phyloP scores from a whole-genome alignment of 768 basidiomycete species.

The Lanmaoa rubissima region DNA sequence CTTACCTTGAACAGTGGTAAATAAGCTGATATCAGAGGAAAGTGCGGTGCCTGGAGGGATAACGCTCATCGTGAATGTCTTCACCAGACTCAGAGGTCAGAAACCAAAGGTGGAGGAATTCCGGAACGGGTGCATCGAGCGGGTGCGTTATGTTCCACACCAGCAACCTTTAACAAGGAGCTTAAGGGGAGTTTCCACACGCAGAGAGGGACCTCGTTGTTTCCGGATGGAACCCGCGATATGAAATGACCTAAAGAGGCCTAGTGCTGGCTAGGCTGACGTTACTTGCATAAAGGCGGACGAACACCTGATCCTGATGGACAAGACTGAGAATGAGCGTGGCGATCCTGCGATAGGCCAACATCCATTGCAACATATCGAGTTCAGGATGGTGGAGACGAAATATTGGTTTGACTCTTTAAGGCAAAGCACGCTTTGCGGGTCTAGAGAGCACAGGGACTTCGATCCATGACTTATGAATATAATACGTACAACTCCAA shows the following conservation, averaged over 20 bases:
- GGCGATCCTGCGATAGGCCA: neutral
- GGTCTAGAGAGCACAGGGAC: constrained; percentile 1
- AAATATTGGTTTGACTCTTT: neutral
- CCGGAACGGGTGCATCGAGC: neutral
- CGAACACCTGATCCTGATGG: neutral
- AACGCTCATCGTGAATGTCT: constrained; percentile 22
- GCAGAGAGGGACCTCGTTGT: constrained; percentile 4
- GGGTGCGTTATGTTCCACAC: neutral
- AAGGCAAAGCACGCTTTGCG: neutral
- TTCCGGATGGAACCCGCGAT: neutral
- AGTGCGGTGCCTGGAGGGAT: constrained; percentile 8
- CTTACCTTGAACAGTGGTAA: constrained; percentile 25
- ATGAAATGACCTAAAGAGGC: constrained; percentile 12
- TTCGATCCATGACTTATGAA: neutral
- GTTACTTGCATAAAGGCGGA: neutral
- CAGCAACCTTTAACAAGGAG: constrained; percentile 15
- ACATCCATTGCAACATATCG: neutral
- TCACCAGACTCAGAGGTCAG: neutral
- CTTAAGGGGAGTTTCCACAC: neutral
- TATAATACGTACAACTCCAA: neutral
- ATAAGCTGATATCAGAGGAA: constrained; percentile 9
- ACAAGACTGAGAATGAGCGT: neutral
- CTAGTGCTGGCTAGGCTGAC: neutral
- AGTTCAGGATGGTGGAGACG: neutral
- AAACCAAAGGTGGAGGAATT: neutral